Percentiles rank a stretch among this genome's conserved stretches.
Conservation (phyloP, 2,329 filamentous ascomycete species). For the Penicillium psychrosexuale region DNA sequence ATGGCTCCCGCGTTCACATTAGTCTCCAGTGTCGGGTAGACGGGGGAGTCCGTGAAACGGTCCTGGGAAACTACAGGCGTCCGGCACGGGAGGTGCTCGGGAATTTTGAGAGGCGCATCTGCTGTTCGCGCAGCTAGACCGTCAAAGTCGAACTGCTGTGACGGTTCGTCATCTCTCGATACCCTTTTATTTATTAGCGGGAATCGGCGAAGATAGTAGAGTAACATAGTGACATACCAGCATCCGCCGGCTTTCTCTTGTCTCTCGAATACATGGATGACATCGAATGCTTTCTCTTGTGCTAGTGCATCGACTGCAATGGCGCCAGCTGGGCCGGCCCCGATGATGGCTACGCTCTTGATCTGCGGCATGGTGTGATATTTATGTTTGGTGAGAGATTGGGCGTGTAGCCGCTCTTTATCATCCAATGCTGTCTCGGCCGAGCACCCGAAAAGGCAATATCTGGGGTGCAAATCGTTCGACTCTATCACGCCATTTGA, state of each 20-base stretch:
- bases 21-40: conserved; percentile 64
- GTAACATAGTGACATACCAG: conserved; percentile 49
- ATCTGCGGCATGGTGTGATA: conserved; percentile 15
- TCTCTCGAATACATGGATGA: conserved; percentile 61
- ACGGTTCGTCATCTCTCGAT: conserved; percentile 35
- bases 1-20: conserved; percentile 61
- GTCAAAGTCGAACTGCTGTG: conserved; percentile 46
- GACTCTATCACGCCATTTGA: conserved; percentile 21
- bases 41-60: conserved; percentile 56
- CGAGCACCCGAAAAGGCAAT: conserved; percentile 7
- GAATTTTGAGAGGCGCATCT: conserved; percentile 50
- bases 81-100: conserved; percentile 48
- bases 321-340: conserved; percentile 59
- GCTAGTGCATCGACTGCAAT: conserved; percentile 60
- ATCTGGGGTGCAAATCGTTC: conserved; percentile 9
- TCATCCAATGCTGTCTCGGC: conserved; percentile 13
- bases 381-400: neutral
- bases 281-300: conserved; percentile 58
- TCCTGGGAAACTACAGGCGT: conserved; percentile 44
- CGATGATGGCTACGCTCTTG: conserved; percentile 57
- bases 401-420: neutral
- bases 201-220: neutral
- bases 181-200: conserved; percentile 22
- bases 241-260: conserved; percentile 59
- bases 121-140: conserved; percentile 50